These are phyloP conservation scores for Straminergon stramineum DNA, from an alignment of 225 moss, liverwort and hornwort genomes.

Conservation along the genomic window DNA sequence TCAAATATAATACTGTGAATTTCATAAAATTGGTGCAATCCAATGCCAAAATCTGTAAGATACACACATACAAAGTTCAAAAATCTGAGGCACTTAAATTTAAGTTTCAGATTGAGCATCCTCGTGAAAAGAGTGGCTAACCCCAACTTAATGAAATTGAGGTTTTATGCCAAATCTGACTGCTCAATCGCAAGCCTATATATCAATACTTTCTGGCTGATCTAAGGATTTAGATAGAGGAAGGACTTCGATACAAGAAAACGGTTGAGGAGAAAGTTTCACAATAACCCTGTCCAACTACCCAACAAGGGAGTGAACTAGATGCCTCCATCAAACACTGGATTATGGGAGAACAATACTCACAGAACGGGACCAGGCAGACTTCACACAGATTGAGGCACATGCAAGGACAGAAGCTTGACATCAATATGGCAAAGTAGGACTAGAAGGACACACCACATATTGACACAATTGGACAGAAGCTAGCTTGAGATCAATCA, in stretches of 20 bases:
- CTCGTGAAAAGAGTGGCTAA: neutral
- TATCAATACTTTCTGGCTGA: neutral
- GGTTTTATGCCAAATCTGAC: neutral
- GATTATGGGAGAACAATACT: neutral
- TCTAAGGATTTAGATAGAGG: neutral
- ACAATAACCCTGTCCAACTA: neutral
- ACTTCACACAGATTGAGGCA: neutral
- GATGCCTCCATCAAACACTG: neutral
- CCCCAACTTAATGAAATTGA: neutral
- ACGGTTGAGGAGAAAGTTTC: neutral
- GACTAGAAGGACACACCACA: neutral
- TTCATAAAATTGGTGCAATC: neutral
- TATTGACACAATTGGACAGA: neutral
- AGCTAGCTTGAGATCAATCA: neutral
- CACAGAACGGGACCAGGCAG: accelerated
- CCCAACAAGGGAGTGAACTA: neutral
- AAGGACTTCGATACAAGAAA: no score
- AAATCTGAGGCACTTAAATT: neutral
- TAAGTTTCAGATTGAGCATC: accelerated
- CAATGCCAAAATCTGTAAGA: neutral
- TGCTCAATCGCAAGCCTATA: neutral
- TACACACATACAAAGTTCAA: neutral
- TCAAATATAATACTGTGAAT: neutral
- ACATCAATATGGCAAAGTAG: neutral
- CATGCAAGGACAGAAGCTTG: neutral